Evolutionary conservation across 805 yeast species (phyloP).

Genomic region (Grigorovia humatica): DNA sequence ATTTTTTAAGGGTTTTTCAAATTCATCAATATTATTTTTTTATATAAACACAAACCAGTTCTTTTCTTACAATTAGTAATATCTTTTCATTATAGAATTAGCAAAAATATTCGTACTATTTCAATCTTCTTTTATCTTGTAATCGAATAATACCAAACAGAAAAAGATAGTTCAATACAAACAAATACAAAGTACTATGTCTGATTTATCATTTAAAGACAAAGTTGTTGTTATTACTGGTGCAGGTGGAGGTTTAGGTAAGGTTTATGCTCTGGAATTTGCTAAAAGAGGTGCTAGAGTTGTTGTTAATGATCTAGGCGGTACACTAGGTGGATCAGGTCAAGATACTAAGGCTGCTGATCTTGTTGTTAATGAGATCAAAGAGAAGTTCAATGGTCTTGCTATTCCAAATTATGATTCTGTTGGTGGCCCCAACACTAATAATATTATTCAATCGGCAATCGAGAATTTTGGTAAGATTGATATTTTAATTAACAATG

Average conservation of each 20-base stretch:
- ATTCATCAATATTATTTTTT: too few relatives aligned
- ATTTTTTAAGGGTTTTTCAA: not conserved
- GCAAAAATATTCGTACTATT: too few relatives aligned
- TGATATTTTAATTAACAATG: constrained; percentile 84
- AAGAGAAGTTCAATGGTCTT: constrained; percentile 51
- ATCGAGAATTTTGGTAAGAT: constrained; percentile 79
- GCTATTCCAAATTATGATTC: constrained; percentile 95
- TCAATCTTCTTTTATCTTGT: not conserved
- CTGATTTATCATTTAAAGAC: constrained; percentile 47
- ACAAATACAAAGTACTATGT: not conserved
- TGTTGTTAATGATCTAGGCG: constrained; percentile 91
- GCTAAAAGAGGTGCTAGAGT: constrained; percentile 91
- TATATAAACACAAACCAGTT: not conserved
- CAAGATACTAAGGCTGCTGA: constrained; percentile 72
- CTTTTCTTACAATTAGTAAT: too few relatives aligned
- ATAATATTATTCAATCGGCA: constrained; percentile 75
- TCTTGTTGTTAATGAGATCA: constrained; percentile 77
- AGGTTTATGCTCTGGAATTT: constrained; percentile 73
- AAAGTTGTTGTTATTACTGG: constrained; percentile 92
- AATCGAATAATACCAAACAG: too few relatives aligned
- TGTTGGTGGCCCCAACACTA: constrained; percentile 63
- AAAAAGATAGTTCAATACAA: not conserved
- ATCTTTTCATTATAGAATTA: too few relatives aligned
- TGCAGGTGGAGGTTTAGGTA: constrained; percentile 96
- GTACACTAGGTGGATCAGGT: constrained; percentile 66